Evolutionary conservation across 2,329 filamentous ascomycete species (phyloP).

Genomic region (Drechslerella coelobrocha): DNA sequence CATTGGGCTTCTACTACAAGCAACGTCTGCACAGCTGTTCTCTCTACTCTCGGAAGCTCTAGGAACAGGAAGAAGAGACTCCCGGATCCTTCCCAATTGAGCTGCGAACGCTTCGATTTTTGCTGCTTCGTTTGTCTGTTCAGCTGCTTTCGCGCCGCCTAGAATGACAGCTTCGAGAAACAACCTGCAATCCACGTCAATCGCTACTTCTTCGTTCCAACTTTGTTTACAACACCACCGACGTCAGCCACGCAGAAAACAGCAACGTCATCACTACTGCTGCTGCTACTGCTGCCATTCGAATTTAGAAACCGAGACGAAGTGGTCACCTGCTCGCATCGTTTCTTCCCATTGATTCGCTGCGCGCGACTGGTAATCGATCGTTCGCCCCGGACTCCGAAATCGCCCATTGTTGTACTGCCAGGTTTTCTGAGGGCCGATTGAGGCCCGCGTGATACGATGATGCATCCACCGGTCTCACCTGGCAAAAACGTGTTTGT

Average conservation of each 20-base stretch:
- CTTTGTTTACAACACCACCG: conserved; percentile 19
- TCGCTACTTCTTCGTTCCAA: conserved; percentile 39
- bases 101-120: conserved; percentile 12
- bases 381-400: conserved; percentile 9
- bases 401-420: conserved; percentile 25
- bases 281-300: conserved; percentile 34
- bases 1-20: conserved; percentile 11
- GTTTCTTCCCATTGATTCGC: conserved; percentile 35
- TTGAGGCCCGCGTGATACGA: conserved; percentile 47
- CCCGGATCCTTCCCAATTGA: conserved; percentile 37
- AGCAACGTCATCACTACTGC: conserved; percentile 44
- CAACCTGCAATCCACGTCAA: conserved; percentile 51
- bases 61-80: conserved; percentile 20
- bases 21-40: conserved; percentile 15
- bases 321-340: conserved; percentile 46
- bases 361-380: background rate
- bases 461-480: conserved; percentile 50
- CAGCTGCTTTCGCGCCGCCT: conserved; percentile 39
- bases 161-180: conserved; percentile 47
- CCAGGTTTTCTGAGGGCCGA: conserved; percentile 40
- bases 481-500: conserved; percentile 49
- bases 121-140: conserved; percentile 28
- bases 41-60: conserved; percentile 30
- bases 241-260: conserved; percentile 20
- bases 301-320: conserved; percentile 39